Base-by-base conservation (phyloP, 75 land plant genomes). In the Pinus taeda region DNA sequence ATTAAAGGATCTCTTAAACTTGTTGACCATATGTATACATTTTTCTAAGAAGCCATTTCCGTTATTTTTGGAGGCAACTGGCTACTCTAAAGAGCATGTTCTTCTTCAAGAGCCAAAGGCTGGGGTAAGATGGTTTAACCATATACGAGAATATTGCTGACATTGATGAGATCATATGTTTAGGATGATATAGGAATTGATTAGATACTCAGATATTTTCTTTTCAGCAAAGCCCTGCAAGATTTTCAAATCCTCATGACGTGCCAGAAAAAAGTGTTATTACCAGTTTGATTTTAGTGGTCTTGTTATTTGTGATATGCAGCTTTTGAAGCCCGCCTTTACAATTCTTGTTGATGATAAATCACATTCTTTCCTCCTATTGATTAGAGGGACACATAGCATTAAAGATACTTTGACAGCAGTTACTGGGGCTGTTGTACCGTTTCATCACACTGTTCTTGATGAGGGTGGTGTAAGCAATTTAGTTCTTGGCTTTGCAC, bases 1-100 rank as follows among this genome's bases (percentile, higher is more conserved):
- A 58, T 64, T 96, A 77, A 86, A 84, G 55, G 78, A 88, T 81
- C 60, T 83, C 8, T 71, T 89, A 78, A 83, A 86, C 63, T 79
- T 96, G 74, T 69, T 96, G 75, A 88, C 85, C 33, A 71, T 89
- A 15, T 96, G 99, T 77, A 81, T 86, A 62, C 85, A 88, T 79
- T 96, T 96, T 81, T 96, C 99, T 1, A 96, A 96, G 82, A 96
- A 96, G 75, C 90, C 98, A 15, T 96, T 94, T 77, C 90, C 91
- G 21, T 75, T 90, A 3, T 96, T 96, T 85, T 78, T 93, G 83
- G 95, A 96, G 76, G 61, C 82, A 61, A 82, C 92, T 73, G 97
- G 92, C n/a, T 96, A 69, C 74, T 79, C 89, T 20, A 62, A 76
- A 79, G 90, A 85, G 33, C 86, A 90, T 80, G 93, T 92, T 39